A percentile compares a stretch with the other conserved stretches of the same genome.
Evolutionary conservation across 192 early-diverging fungal genomes (phyloP).

Genomic region (Rhizoclosmatium globosum): DNA sequence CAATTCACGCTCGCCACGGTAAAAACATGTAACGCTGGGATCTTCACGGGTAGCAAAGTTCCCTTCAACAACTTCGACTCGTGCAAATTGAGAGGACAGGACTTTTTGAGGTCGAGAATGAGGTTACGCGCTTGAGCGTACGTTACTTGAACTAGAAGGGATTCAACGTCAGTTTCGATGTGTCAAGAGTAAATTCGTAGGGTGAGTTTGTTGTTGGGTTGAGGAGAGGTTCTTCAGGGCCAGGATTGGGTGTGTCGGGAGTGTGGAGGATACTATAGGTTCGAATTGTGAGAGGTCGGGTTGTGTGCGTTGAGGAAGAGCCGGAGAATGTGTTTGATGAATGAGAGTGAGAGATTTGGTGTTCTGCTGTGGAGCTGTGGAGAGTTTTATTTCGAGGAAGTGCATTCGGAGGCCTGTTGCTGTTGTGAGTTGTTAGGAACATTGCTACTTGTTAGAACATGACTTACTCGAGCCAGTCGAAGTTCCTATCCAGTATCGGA

Average conservation of each 20-base stretch:
- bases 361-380: neutral
- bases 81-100: neutral
- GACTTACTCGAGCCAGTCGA: neutral
- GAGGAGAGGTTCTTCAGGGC: neutral
- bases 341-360: neutral
- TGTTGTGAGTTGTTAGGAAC: neutral
- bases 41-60: neutral
- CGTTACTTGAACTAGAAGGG: neutral
- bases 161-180: conserved; percentile 5
- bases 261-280: conserved; percentile 7
- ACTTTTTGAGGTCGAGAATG: neutral
- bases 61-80: neutral
- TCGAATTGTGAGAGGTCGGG: neutral
- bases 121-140: conserved; percentile 3
- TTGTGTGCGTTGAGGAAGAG: neutral
- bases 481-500: conserved; percentile 21
- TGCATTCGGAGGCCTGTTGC: neutral
- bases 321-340: conserved; percentile 17
- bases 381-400: neutral
- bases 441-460: neutral
- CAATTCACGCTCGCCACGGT: neutral
- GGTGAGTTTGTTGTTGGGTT: neutral
- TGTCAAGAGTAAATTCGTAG: neutral
- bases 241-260: neutral
- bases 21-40: neutral